These are phyloP conservation scores for Micractinium conductrix DNA, from an alignment of 139 green algal species.

Conservation along the genomic window DNA sequence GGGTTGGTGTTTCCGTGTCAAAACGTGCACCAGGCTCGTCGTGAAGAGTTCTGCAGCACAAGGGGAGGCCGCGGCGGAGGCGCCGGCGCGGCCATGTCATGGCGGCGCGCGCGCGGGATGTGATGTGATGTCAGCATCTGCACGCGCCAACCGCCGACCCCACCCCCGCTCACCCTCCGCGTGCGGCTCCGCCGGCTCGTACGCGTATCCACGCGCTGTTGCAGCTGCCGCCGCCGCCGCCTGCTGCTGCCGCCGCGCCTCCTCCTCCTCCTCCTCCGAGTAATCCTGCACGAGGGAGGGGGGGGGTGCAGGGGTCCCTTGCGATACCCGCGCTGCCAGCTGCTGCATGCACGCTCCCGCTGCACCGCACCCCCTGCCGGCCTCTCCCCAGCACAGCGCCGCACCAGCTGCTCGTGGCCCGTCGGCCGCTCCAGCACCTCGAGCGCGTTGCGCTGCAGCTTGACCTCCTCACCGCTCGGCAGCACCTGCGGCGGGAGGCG, in stretches of 20 bases:
- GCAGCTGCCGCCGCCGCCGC: conserved; percentile 2
- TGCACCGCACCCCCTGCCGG: background rate
- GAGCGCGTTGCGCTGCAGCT: conserved; percentile 82
- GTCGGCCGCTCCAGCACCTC: conserved; percentile 62
- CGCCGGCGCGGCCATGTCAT: background rate
- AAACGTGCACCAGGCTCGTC: too few relatives aligned
- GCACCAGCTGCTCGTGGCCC: conserved; percentile 57
- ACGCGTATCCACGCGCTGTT: background rate
- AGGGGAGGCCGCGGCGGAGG: too few relatives aligned
- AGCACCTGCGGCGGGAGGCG: too few relatives aligned
- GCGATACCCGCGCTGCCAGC: too few relatives aligned
- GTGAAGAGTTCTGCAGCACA: too few relatives aligned
- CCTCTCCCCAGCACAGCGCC: conserved; percentile 14
- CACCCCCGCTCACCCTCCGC: conserved; percentile 17
- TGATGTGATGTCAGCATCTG: background rate
- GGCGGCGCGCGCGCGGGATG: too few relatives aligned
- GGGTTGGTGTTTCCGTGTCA: background rate
- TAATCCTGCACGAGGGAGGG: conserved; percentile 11
- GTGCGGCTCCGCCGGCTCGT: conserved; percentile 27
- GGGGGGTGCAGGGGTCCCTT: background rate
- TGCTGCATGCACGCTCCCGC: too few relatives aligned
- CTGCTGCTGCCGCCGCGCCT: conserved; percentile 18
- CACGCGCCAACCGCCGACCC: background rate
- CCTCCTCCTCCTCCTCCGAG: conserved; percentile 41
- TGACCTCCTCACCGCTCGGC: conserved; percentile 69